Conservation (phyloP, 2,329 filamentous ascomycete species). For the Simplicillium sp. region DNA sequence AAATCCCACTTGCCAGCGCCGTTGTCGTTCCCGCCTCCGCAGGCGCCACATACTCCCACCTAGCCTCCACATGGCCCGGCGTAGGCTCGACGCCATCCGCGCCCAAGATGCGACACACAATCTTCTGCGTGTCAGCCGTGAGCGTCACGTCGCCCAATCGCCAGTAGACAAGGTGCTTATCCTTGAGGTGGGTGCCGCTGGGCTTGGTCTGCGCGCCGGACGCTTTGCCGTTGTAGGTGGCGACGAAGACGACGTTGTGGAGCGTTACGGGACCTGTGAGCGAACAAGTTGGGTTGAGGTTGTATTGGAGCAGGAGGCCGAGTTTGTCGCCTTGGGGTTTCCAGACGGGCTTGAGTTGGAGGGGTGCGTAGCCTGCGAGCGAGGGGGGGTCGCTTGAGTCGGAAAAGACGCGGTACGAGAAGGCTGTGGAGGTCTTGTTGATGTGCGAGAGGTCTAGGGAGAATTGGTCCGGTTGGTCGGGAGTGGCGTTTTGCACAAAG, state of each 20-base stretch:
- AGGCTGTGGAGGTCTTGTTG: constrained; percentile 66
- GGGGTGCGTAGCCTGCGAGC: constrained; percentile 52
- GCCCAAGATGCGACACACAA: constrained; percentile 71
- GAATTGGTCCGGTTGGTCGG: constrained; percentile 69
- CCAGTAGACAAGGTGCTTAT: constrained; percentile 74
- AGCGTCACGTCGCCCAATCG: constrained; percentile 66
- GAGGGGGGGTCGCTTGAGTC: constrained; percentile 41
- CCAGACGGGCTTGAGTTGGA: constrained; percentile 69
- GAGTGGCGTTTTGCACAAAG: constrained; percentile 63
- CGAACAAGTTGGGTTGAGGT: constrained; percentile 62
- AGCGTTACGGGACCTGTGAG: constrained; percentile 31
- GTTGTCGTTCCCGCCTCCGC: constrained; percentile 32
- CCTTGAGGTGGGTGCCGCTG: constrained; percentile 66
- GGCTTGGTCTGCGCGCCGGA: constrained; percentile 68
- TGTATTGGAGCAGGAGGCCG: constrained; percentile 78
- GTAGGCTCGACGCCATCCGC: constrained; percentile 63
- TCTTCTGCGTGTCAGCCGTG: constrained; percentile 57
- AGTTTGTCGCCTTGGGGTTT: constrained; percentile 77
- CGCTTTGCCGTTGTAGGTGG: constrained; percentile 61
- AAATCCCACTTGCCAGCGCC: constrained; percentile 50
- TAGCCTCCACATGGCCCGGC: constrained; percentile 70
- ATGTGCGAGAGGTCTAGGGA: constrained; percentile 64
- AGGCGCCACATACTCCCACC: constrained; percentile 55
- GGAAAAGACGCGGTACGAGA: constrained; percentile 83
- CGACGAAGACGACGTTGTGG: constrained; percentile 67